A percentile compares a stretch with the other conserved stretches of the same genome.
Evolutionary conservation across 768 basidiomycete genomes (phyloP).

Genomic region (Tylopilus subfusipes): DNA sequence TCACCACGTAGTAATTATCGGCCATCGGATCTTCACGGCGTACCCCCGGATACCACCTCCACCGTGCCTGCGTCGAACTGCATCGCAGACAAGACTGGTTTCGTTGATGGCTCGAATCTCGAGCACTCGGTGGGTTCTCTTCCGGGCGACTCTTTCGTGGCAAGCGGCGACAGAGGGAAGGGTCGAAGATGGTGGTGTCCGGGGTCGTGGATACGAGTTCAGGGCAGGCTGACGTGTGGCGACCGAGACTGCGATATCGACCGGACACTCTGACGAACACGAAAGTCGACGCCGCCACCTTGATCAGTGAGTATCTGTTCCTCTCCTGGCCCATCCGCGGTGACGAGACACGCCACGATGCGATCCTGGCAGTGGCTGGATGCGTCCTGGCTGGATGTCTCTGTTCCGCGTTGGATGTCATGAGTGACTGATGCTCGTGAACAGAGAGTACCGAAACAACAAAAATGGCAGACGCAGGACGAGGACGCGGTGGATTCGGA

Average conservation of each 20-base stretch:
- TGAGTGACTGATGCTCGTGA: conserved; percentile 25
- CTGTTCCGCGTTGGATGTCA: conserved; percentile 40
- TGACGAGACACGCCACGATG: neutral
- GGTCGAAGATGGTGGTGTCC: conserved; percentile 8
- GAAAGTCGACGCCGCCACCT: conserved; percentile 23
- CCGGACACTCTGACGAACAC: conserved; percentile 11
- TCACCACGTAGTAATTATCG: neutral
- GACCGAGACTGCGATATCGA: neutral
- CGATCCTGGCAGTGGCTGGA: neutral
- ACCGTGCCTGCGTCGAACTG: neutral
- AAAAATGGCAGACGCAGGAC: conserved; percentile 84
- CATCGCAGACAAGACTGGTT: neutral
- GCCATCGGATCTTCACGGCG: neutral
- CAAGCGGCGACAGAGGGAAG: conserved; percentile 10
- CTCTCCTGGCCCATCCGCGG: neutral
- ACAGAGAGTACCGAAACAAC: conserved; percentile 27
- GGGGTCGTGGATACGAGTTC: conserved; percentile 20
- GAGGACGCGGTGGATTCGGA: conserved; percentile 89
- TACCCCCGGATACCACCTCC: conserved; percentile 20
- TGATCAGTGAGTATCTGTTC: conserved; percentile 36
- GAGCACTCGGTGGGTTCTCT: no score
- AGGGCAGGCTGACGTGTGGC: conserved; percentile 25
- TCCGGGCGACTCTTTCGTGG: neutral
- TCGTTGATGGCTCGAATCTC: neutral
- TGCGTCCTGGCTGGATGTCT: conserved; percentile 46